Base-by-base conservation (phyloP, 139 green algal genomes). In the Ettlia oleoabundans region DNA sequence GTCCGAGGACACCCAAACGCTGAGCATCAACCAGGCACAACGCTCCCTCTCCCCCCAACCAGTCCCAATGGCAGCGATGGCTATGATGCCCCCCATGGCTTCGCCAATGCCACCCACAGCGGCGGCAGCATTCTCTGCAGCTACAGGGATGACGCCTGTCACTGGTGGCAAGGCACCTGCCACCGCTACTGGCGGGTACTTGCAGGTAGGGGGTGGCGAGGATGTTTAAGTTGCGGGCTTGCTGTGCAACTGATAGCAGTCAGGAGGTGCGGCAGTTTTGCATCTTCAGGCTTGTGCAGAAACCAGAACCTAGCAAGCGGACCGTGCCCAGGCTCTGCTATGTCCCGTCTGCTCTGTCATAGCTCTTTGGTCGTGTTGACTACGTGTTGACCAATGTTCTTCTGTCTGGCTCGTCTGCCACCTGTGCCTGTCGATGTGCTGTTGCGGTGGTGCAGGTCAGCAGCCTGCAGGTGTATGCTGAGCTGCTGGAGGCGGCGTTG, bases 381-480 rank as follows among this genome's bases (percentile, higher is more conserved):
- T 47, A 9, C 35, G 30, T 18, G 35, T n/a, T 9, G 30, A 52
- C 2, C 19, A 8, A 0, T 72, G 38, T 32, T 32, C 35, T 62
- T 10, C 71, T 35, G 18, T 53, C 42, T 42, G 10, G 30, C 47
- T 76, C n/a, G 15, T 13, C 51, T 33, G 9, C 19, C 13, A 10
- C 33, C 41, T 76, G 68, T 19, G 24, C 30, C n/a, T 22, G n/a
- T n/a, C n/a, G n/a, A n/a, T n/a, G n/a, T n/a, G n/a, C n/a, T n/a
- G n/a, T n/a, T n/a, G n/a, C n/a, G n/a, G n/a, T n/a, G n/a, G n/a
- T 43, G 35, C 73, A 80, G 73, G 73, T 80, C 18, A 67, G 47
- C 53, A 80, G 73, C 73, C 73, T 80, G 78, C 84, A 91, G 85
- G 88, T 92, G 55, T 93, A 93, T 55, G 86, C 91, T 70, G 76